Base-by-base conservation (phyloP, 2,329 filamentous ascomycete species). In the Penicillium janthinellum region DNA sequence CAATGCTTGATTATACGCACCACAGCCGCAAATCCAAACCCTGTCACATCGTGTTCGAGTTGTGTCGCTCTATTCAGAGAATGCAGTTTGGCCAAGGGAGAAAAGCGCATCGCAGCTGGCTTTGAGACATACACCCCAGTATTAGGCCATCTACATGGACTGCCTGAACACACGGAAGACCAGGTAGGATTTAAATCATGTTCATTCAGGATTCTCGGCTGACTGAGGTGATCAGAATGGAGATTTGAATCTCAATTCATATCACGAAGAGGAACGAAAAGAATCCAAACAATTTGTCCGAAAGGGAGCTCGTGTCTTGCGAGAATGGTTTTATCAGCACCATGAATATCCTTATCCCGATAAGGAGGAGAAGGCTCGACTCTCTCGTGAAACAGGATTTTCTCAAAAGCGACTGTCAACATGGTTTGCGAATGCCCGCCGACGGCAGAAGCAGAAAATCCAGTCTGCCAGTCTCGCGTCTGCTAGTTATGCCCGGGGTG, bases 381-480 rank as follows among this genome's bases (percentile, higher is more conserved):
- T 84, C 0, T 71, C 75, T 11, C 64, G 68, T 4, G 73, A 81
- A 59, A 81, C 81, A 0, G 81, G 81, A 0, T 73, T 83, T 15
- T 82, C 76, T 20, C 72, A 71, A 52, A 79, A 74, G 1, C 79
- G 82, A 37, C 76, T 83, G 2, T 70, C 78, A 22, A 82, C 81
- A 54, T 84, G 81, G 81, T 83, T 84, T 63, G 77, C 80, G 22
- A 84, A 84, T 62, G 81, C 80, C 0, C 74, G 82, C 20, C 77
- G 82, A 7, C 80, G 81, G 1, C 78, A 82, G 44, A 77, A 80
- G 7, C 68, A 80, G 39, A 71, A 67, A 38, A 53, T 64, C 0
- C 67, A 71, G 31, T 51, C 57, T 3, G 58, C 55, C 2, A 64
- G 57, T 5, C 14, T 57, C 2, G 35, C 56, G 67, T 73, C 49